phyloP scores from a whole-genome alignment of 257 asterid genomes.

The Nicotiana otophora region DNA sequence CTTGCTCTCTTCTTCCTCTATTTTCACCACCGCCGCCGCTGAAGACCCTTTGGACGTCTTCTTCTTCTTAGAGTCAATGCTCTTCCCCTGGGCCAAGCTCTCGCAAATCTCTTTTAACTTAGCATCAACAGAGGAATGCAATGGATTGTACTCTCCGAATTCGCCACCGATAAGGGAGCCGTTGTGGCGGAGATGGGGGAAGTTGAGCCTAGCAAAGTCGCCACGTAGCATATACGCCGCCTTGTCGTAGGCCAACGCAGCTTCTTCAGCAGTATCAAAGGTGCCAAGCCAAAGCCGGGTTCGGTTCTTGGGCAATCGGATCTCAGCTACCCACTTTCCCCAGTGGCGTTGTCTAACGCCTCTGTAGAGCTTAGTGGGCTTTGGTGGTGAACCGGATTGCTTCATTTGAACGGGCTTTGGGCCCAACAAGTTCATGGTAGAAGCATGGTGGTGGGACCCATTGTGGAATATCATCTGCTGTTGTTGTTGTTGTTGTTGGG shows the following conservation, averaged over 20 bases:
- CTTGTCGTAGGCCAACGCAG: conserved; percentile 90
- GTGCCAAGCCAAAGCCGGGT: conserved; percentile 95
- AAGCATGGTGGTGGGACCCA: not conserved
- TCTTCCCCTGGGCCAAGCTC: conserved; percentile 67
- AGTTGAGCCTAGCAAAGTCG: conserved; percentile 76
- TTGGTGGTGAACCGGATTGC: conserved; percentile 52
- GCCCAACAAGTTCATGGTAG: conserved; percentile 25
- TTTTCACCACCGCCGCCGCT: conserved; percentile 18
- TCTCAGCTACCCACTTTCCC: conserved; percentile 99
- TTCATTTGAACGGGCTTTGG: conserved; percentile 62
- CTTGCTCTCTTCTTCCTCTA: conserved; percentile 15
- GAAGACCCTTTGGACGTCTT: conserved; percentile 22
- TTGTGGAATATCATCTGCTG: conserved; percentile 20
- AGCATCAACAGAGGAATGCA: conserved; percentile 87
- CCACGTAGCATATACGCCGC: conserved; percentile 96
- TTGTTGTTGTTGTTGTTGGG: conserved; percentile 23
- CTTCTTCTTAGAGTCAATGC: conserved; percentile 49
- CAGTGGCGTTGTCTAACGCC: conserved; percentile 99
- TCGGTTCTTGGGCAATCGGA: conserved; percentile 86
- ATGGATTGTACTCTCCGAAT: conserved; percentile 77
- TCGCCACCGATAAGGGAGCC: conserved; percentile 70
- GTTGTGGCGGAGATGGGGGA: conserved; percentile 73
- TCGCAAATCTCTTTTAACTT: conserved; percentile 68
- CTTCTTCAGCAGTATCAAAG: conserved; percentile 93
- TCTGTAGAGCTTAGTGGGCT: conserved; percentile 84